phyloP scores from a whole-genome alignment of 768 basidiomycete genomes.

The Suillus sp. region DNA sequence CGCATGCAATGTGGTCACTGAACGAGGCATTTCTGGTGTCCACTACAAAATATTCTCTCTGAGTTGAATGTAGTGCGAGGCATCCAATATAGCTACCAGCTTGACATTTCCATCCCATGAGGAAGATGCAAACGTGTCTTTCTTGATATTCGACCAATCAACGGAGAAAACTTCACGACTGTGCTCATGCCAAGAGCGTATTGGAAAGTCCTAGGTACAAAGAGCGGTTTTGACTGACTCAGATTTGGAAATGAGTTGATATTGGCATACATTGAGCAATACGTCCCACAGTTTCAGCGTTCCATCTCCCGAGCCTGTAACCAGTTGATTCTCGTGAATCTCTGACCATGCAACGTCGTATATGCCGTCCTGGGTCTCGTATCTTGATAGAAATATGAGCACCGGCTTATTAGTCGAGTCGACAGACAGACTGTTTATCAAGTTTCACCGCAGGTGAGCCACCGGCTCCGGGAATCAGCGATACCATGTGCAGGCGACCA shows the following conservation, averaged over 20 bases:
- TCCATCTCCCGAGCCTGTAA: conserved; percentile 88
- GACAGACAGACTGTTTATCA: conserved; percentile 65
- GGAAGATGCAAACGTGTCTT: conserved; percentile 82
- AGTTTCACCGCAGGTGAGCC: conserved; percentile 48
- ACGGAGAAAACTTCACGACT: conserved; percentile 89
- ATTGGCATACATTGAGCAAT: conserved; percentile 67
- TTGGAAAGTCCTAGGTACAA: conserved; percentile 72
- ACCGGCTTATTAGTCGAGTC: conserved; percentile 4
- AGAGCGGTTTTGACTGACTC: conserved; percentile 25
- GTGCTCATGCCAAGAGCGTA: conserved; percentile 94
- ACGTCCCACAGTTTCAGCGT: conserved; percentile 91
- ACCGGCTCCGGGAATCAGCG: conserved; percentile 50
- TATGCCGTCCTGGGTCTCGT: conserved; percentile 86
- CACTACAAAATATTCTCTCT: conserved; percentile 54
- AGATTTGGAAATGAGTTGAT: neutral
- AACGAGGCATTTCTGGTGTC: conserved; percentile 80
- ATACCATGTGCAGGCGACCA: conserved; percentile 77
- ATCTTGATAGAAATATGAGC: conserved; percentile 48
- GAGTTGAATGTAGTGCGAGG: neutral
- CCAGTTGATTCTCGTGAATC: conserved; percentile 90
- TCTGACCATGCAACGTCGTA: conserved; percentile 97
- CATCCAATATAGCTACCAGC: conserved; percentile 55
- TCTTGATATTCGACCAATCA: conserved; percentile 94
- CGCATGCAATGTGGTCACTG: conserved; percentile 79
- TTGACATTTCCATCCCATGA: conserved; percentile 94